Conservation (phyloP, 1,284 basidiomycete genomes). For the Anthracocystis walkeri region DNA sequence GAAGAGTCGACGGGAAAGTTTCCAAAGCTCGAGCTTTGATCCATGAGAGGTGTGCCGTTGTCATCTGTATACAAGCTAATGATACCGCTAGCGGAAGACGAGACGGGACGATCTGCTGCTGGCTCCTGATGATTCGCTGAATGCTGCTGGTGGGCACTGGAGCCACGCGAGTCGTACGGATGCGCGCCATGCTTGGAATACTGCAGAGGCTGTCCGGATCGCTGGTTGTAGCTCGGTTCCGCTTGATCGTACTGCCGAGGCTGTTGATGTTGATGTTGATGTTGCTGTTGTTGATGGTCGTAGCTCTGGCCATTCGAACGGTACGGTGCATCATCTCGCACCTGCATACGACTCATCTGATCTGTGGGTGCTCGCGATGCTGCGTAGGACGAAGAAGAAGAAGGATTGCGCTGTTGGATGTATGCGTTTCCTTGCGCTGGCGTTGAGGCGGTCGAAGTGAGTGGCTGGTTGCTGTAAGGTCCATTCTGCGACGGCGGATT, state of each 20-base stretch:
- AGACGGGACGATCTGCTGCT: constrained; percentile 27
- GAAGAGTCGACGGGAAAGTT: constrained; percentile 5
- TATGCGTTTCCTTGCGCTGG: constrained; percentile 1
- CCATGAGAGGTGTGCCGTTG: constrained; percentile 15
- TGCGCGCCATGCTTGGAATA: constrained; percentile 12
- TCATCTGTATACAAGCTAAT: constrained; percentile 56
- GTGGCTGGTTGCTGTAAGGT: background rate
- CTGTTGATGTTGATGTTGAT: constrained; percentile 6
- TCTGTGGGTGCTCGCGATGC: constrained; percentile 10
- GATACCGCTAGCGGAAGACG: constrained; percentile 52
- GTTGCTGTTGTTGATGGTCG: constrained; percentile 9
- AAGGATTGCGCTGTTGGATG: constrained; percentile 14
- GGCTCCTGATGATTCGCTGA: constrained; percentile 1
- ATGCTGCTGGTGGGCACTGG: constrained; percentile 7
- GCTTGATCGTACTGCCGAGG: constrained; percentile 4
- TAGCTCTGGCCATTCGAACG: background rate
- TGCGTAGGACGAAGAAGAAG: constrained; percentile 15
- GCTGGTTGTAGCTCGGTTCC: constrained; percentile 2
- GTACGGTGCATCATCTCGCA: constrained; percentile 8
- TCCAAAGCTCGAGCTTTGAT: constrained; percentile 18
- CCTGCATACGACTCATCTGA: constrained; percentile 26
- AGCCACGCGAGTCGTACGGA: background rate
- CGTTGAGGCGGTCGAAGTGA: background rate
- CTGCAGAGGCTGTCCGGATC: constrained; percentile 6
- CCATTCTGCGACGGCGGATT: constrained; percentile 3